A percentile compares a stretch with the other conserved stretches of the same genome.
Evolutionary conservation across 2,329 filamentous ascomycete genomes (phyloP).

Genomic region (Pseudonectria foliicola): DNA sequence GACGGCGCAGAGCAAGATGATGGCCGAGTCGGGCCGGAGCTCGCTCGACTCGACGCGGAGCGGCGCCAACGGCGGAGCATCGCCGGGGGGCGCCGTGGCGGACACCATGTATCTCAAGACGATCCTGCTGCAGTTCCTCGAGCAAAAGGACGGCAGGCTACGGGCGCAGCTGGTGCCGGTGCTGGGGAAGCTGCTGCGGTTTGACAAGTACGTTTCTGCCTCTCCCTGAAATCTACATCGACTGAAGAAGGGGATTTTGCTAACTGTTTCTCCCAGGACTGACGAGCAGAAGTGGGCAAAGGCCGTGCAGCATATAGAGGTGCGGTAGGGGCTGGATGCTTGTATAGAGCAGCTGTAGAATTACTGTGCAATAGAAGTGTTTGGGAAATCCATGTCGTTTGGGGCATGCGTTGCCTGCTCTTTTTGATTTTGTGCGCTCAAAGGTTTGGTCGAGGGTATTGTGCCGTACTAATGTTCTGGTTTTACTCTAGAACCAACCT

Average conservation of each 20-base stretch:
- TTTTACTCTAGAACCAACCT: too few relatives aligned
- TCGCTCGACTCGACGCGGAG: slow-evolving; percentile 32
- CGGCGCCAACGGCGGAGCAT: slow-evolving; percentile 20
- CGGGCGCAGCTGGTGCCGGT: slow-evolving; percentile 72
- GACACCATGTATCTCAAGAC: slow-evolving; percentile 70
- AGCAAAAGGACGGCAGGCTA: slow-evolving; percentile 71
- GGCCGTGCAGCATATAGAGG: slow-evolving; percentile 54
- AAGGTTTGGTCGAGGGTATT: too few relatives aligned
- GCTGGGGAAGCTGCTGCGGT: slow-evolving; percentile 66
- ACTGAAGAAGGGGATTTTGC: neutral
- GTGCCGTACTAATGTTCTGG: too few relatives aligned
- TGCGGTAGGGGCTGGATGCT: slow-evolving; percentile 18
- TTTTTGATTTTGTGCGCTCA: too few relatives aligned
- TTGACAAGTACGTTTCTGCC: slow-evolving; percentile 57
- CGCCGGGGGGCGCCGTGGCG: slow-evolving; percentile 15
- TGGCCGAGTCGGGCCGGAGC: slow-evolving; percentile 38
- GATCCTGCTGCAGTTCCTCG: slow-evolving; percentile 72
- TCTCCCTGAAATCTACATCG: neutral
- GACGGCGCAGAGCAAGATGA: slow-evolving; percentile 41
- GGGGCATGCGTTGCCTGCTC: too few relatives aligned
- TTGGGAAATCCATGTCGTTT: too few relatives aligned
- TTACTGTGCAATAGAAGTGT: too few relatives aligned
- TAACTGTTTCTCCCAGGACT: slow-evolving; percentile 28
- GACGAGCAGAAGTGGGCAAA: slow-evolving; percentile 86
- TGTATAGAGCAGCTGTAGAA: too few relatives aligned